Evolutionary conservation across 2,329 filamentous ascomycete genomes (phyloP), one percentile per base, ranked within the genome.

Genomic region (Chrysoporthe cubensis): DNA sequence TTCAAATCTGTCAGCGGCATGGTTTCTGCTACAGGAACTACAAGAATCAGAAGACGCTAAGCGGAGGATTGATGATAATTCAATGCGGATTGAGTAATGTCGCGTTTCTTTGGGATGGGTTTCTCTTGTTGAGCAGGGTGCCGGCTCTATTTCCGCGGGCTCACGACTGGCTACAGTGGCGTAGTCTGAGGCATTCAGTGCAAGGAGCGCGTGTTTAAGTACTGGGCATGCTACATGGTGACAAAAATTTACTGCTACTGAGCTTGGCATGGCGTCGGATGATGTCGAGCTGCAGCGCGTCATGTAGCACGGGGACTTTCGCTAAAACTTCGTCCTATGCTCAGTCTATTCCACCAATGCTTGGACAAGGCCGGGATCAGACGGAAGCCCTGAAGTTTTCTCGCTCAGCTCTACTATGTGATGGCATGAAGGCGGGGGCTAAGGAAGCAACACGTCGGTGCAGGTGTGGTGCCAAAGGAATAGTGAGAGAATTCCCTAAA

Each of bases 1-100:
- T 84, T 81, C 72, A 76, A 80, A 80, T 79, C 14, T 86, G 84
- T 77, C 75, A 84, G 68, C 83, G 86, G 7, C 85, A 88, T 69
- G 86, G 88, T 72, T 88, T 88, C 73, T 85, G 84, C 1, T 85
- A 85, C 73, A 76, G 80, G 21, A 88, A 88, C 76, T 87, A 81
- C 74, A 83, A 84, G 63, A 66, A 64, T 1, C 84, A 87, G 72
- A 75, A 64, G 2, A 70, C 7, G 76, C 74, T 64, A 83, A 83
- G 72, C 64, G 74, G n/a, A 75, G 70, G 4, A 83, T 88, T 54
- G 85, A 88, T 63, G 71, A 75, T 60, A 82, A 84, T n/a, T 88
- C 73, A 80, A 79, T 72, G 71, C 44, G 0, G 82, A 84, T 80
- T 82, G 63, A 62, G 79, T 74, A 13, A 32, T 7, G 5, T 3